A percentile compares a stretch with the other conserved stretches of the same genome.
Evolutionary conservation across 2,329 filamentous ascomycete genomes (phyloP).

Genomic region (Diaporthe sp.): DNA sequence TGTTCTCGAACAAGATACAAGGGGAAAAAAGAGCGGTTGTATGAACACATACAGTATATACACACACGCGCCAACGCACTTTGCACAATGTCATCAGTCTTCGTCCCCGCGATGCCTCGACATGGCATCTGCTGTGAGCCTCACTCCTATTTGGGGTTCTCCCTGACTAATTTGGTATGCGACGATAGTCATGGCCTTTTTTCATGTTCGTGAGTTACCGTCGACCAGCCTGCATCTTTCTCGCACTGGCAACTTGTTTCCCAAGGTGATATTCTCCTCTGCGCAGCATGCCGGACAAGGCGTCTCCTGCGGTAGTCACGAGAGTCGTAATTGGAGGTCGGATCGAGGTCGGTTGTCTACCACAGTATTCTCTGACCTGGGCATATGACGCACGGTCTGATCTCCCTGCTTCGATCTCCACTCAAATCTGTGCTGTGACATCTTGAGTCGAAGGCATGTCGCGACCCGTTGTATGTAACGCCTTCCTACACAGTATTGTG

Average conservation of each 20-base stretch:
- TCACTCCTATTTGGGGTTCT: not conserved
- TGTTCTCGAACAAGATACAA: not conserved
- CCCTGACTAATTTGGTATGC: not conserved
- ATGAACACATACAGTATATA: not conserved
- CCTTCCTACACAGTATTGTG: not conserved
- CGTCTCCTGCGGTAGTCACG: not conserved
- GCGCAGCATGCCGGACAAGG: too few species aligned
- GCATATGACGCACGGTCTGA: not conserved
- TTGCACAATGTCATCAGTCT: not conserved
- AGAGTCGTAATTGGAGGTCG: too few species aligned
- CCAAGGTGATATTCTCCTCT: too few species aligned
- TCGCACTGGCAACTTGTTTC: too few species aligned
- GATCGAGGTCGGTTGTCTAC: not conserved
- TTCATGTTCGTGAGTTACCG: not conserved
- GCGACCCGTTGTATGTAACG: not conserved
- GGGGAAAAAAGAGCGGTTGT: not conserved
- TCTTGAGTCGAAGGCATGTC: not conserved
- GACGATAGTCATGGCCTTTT: not conserved
- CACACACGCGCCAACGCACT: not conserved
- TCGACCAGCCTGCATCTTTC: not conserved
- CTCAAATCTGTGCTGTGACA: not conserved
- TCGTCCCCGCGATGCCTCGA: not conserved
- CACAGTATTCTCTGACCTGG: not conserved
- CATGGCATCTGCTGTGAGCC: not conserved
- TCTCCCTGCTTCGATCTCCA: not conserved